Evolutionary conservation across 306 rosid species (phyloP), one percentile per base, ranked within the genome.

Genomic region (Sicyos baderoa): DNA sequence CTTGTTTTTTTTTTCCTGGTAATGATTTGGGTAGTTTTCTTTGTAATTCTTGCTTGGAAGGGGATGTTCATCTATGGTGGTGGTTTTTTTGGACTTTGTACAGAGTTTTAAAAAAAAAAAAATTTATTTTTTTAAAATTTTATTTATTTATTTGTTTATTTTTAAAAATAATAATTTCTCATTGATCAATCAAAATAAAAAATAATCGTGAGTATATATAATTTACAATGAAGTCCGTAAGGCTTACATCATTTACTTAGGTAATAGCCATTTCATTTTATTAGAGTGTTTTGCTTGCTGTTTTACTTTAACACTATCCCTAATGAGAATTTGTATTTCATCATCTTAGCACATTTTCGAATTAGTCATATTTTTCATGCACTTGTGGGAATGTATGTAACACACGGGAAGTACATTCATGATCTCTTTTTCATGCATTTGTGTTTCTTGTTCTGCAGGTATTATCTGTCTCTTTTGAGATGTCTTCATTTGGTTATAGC

Each of bases 401-500:
- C 29, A 3, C 29, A 25, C 2, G 29, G 3, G 29, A 25, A 25
- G 29, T 25, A 25, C 29, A 25, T 25, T 25, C 29, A 25, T 25
- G 29, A 25, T 25, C 29, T 29, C 35, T 29, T 29, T 29, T 29
- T 29, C 35, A 29, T 29, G 35, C 35, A 29, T 29, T 57, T 62
- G 54, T 10, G 47, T 73, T 81, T 81, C 83, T 54, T 79, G 60
- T 52, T 74, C 58, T 82, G 78, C 80, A 93, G 98, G 91, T 93
- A 83, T 79, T 90, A 90, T 82, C 82, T 80, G 52, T 88, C 96
- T 69, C 85, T 93, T 61, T 74, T 93, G 76, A 69, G 70, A 63
- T 86, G 87, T 79, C 81, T 93, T 75, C 99, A 93, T 84, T 84
- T 86, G 78, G 84, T 83, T 81, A 84, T 93, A 17, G 57, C 71